Evolutionary conservation across 371 early-diverging fungal species (phyloP).

Genomic region (Apophysomyces variabilis): DNA sequence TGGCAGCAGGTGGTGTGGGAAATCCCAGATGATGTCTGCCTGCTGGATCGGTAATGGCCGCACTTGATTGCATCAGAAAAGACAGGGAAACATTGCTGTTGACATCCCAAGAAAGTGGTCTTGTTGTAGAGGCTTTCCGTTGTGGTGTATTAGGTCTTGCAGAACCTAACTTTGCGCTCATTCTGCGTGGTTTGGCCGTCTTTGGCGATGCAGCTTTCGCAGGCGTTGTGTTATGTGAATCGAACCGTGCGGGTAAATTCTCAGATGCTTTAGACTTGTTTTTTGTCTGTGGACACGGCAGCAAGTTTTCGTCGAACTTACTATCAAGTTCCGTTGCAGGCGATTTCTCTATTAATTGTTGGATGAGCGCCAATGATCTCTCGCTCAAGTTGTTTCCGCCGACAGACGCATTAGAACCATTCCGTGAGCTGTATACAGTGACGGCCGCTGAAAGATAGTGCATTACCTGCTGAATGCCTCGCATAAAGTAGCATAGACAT

Average conservation of each 20-base stretch:
- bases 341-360: conserved; percentile 20
- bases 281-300: not conserved
- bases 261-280: not conserved
- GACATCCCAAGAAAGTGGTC: conserved; percentile 6
- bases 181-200: not conserved
- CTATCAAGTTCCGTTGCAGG: conserved; percentile 27
- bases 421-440: conserved; percentile 29
- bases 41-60: not conserved
- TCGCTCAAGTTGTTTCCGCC: conserved; percentile 18
- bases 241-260: not conserved
- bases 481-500: conserved; percentile 44
- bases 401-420: conserved; percentile 10
- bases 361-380: conserved; percentile 19
- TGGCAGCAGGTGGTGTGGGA: not conserved
- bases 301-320: not conserved
- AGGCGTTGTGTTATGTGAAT: not conserved
- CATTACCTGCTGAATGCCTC: conserved; percentile 47
- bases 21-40: not conserved
- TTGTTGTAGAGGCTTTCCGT: not conserved
- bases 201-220: not conserved
- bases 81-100: not conserved
- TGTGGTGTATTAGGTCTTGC: not conserved
- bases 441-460: conserved; percentile 47
- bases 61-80: not conserved
- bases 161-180: not conserved